Evolutionary conservation across 768 basidiomycete genomes (phyloP).

Genomic region (Lentinula detonsa): DNA sequence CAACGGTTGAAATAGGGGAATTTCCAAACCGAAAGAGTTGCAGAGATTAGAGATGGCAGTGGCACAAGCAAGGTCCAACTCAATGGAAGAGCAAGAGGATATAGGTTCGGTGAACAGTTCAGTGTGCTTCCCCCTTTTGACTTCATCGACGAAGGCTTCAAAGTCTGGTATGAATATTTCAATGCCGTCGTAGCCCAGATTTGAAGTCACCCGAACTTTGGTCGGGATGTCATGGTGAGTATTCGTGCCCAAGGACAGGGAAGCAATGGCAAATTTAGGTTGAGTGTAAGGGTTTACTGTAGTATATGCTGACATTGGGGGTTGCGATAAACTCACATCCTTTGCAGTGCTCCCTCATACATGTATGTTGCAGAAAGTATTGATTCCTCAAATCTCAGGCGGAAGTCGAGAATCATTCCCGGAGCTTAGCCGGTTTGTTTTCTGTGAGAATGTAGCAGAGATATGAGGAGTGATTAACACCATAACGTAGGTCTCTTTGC

Average conservation of each 20-base stretch:
- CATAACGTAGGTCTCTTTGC: background rate
- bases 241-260: slow-evolving; percentile 21
- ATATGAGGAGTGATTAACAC: background rate
- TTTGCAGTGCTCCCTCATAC: background rate
- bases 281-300: background rate
- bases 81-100: slow-evolving; percentile 11
- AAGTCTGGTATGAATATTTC: slow-evolving; percentile 21
- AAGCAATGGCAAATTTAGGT: slow-evolving; percentile 17
- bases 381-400: background rate
- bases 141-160: slow-evolving; percentile 19
- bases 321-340: background rate
- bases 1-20: slow-evolving; percentile 29
- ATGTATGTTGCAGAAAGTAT: background rate
- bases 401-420: background rate
- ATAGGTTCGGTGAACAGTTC: slow-evolving; percentile 16
- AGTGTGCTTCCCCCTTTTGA: slow-evolving; percentile 12
- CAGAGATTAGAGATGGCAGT: slow-evolving; percentile 15
- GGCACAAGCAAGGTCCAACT: slow-evolving; percentile 20
- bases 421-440: background rate
- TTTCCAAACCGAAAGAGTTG: slow-evolving; percentile 14
- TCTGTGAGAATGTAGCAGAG: background rate
- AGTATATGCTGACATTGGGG: background rate
- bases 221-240: slow-evolving; percentile 21
- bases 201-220: slow-evolving; percentile 23
- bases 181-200: slow-evolving; percentile 29